Base-by-base conservation (phyloP, 2,329 filamentous ascomycete genomes). In the Parasarocladium wereldwijsianum region DNA sequence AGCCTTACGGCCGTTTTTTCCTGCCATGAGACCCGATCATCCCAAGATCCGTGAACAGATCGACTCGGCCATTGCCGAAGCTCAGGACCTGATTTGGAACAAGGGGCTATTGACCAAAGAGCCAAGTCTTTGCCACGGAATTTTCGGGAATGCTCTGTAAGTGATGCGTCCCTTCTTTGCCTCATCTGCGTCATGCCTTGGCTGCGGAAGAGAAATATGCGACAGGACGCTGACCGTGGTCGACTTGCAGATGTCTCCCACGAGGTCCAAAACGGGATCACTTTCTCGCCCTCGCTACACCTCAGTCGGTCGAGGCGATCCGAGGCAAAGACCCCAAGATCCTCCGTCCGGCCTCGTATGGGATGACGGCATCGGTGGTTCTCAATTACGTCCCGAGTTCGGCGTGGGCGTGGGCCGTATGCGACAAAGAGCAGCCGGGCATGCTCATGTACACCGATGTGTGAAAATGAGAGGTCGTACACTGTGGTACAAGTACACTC, bases 91-190 rank as follows among this genome's bases (percentile, higher is more conserved):
- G 32, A 58, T 68, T 15, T 66, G 65, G 60, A 57, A 64, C 36
- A 58, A 65, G 25, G 73, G 72, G 0, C 43, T 76, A 8, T 50
- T 79, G 36, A 71, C 58, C 8, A 78, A 78, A 38, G 66, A 73
- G 40, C 70, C 73, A 2, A 76, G 67, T 41, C 45, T 80, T 20
- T 79, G 74, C 41, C 73, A 80, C 42, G 69, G 74, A 0, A 69
- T 76, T 17, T 60, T 69, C 10, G 70, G 74, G 6, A 79, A 79
- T 42, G 69, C 71, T 11, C 50, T 80, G 41, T 68, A 60, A 33
- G 55, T 68, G 17, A 51, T 58, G 18, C 51, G 53, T n/a, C 45
- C 55, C 31, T 47, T 59, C 23, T 60, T 62, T 37, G 22, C 22
- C 16, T 6, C 24, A 18, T 20, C 29, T 15, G n/a, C 23, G 22